Percentiles rank a stretch among this genome's conserved stretches.
phyloP scores from a whole-genome alignment of 257 asterid species.

The Petunia secreta region DNA sequence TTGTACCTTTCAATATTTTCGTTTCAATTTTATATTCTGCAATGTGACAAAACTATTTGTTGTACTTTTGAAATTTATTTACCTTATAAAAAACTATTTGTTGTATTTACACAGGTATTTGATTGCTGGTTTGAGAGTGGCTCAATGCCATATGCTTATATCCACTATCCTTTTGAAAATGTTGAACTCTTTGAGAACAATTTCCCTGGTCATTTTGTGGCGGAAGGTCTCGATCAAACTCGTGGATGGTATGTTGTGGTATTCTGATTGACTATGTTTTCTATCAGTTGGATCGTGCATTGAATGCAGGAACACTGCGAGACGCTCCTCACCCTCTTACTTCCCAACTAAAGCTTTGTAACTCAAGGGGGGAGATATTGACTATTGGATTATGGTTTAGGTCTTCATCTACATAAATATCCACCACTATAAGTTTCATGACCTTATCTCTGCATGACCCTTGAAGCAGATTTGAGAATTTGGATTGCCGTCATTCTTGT shows the following conservation, averaged over 20 bases:
- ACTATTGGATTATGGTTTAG: no score
- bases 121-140: slow-evolving; percentile 99
- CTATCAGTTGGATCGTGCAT: neutral
- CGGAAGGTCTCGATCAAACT: slow-evolving; percentile 98
- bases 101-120: slow-evolving; percentile 49
- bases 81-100: neutral
- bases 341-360: no score
- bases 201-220: slow-evolving; percentile 98
- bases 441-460: no score
- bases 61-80: no score
- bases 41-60: neutral
- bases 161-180: slow-evolving; percentile 97
- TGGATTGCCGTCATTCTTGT: no score
- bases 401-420: no score
- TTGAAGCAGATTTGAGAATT: no score
- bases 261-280: slow-evolving; percentile 1
- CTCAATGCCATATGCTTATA: slow-evolving; percentile 98
- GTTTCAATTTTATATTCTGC: slow-evolving; percentile 6
- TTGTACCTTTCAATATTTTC: slow-evolving; percentile 8
- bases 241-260: slow-evolving; percentile 78
- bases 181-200: slow-evolving; percentile 83
- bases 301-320: neutral
- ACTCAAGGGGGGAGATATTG: no score
- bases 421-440: no score
- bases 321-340: neutral